Evolutionary conservation across 2,329 filamentous ascomycete species (phyloP), one percentile per base, ranked within the genome.

Genomic region (Alternaria gaisen): DNA sequence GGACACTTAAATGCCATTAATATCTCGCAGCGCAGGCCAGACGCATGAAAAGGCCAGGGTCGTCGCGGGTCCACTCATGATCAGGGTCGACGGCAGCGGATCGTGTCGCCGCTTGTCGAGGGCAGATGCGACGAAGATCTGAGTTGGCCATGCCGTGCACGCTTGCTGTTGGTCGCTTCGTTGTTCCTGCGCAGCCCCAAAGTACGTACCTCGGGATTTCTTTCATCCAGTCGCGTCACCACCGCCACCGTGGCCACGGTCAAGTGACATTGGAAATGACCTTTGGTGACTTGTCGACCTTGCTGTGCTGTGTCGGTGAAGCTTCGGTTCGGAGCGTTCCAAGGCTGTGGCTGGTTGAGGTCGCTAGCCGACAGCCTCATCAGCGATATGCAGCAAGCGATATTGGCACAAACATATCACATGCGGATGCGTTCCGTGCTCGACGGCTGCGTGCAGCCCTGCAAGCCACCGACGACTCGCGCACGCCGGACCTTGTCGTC

Each of bases 1-100:
- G 69, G 69, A 56, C 64, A 53, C 1, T 16, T 10, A 67, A 71
- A 66, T 69, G 67, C 72, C 73, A 76, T 76, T 77, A 78, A 77
- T 77, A 76, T 62, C 63, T 30, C 68, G 43, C 36, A 41, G 24
- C 52, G 16, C 55, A 61, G 65, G 60, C 58, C 56, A 69, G 56
- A 51, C 26, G 52, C 55, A 51, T 60, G 65, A 67, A 50, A 60
- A 60, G 58, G 61, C 60, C 63, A 67, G 68, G 63, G 64, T 61
- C 64, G 30, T 30, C 32, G 52, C 40, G 52, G 60, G 36, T 56
- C 56, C 60, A 53, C 60, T 56, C 43, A 52, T 26, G 57, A 60
- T 38, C 46, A 60, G 56, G 60, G 58, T 60, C 66, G 64, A 67
- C 65, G 69, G 66, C 68, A 66, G 61, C 60, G 62, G 59, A 61